These are phyloP conservation scores for Aspergillus piperis DNA, from an alignment of 2,329 filamentous ascomycete genomes.

Conservation along the genomic window DNA sequence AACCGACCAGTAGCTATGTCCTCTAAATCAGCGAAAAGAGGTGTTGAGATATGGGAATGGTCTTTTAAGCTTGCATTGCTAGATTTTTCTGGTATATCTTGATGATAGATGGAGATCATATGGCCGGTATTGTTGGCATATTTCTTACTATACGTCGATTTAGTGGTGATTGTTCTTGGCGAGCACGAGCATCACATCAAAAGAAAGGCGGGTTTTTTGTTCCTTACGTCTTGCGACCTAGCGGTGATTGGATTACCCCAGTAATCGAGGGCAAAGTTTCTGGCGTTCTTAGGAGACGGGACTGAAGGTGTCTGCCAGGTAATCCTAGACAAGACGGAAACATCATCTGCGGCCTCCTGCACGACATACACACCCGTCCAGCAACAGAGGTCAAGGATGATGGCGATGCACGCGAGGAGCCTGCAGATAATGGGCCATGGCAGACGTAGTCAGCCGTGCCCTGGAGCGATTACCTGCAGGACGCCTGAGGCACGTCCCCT, in stretches of 20 bases:
- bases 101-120: not conserved
- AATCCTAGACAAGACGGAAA: not conserved
- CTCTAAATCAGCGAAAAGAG: conserved; percentile 21
- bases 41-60: not conserved
- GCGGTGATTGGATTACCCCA: not conserved
- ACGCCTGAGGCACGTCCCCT: not conserved
- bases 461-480: not conserved
- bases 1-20: conserved; percentile 23
- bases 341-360: not conserved
- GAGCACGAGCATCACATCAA: not conserved
- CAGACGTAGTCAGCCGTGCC: not conserved
- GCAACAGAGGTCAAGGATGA: not conserved
- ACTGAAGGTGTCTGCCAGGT: not conserved
- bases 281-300: not conserved
- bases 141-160: not conserved
- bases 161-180: not conserved
- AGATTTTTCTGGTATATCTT: not conserved
- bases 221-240: not conserved
- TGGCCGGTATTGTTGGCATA: not conserved
- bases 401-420: not conserved
- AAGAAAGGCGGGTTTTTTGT: not conserved
- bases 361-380: not conserved
- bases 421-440: not conserved
- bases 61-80: not conserved
- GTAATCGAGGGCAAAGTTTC: not conserved